Conservation (phyloP, 768 basidiomycete species). For the Psilocybe tampanensis region DNA sequence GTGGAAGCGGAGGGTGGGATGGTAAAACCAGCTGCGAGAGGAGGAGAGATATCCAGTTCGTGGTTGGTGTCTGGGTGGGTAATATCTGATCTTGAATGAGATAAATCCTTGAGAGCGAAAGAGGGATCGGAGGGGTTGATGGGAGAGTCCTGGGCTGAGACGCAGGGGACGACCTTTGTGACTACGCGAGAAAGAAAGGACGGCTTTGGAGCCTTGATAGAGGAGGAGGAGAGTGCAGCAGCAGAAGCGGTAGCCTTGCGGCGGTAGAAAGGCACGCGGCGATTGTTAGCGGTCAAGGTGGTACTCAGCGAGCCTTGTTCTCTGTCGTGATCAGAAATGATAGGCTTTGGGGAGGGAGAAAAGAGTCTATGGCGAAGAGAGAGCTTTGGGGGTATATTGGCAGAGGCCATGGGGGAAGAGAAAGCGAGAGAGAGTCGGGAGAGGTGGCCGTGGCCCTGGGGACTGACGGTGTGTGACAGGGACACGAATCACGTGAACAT, state of each 20-base stretch:
- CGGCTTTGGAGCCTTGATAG: constrained; percentile 41
- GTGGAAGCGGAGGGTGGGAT: constrained; percentile 25
- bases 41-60: constrained; percentile 24
- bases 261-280: constrained; percentile 46
- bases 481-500: constrained; percentile 14
- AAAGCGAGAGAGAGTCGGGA: background rate
- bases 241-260: constrained; percentile 41
- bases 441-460: too few species aligned
- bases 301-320: constrained; percentile 45
- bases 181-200: constrained; percentile 69
- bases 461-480: constrained; percentile 14
- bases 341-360: constrained; percentile 17
- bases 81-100: constrained; percentile 16
- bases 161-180: constrained; percentile 69
- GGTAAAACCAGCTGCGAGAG: constrained; percentile 29
- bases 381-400: constrained; percentile 17
- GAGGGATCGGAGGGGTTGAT: constrained; percentile 28
- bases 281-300: constrained; percentile 37
- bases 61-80: constrained; percentile 9
- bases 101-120: constrained; percentile 24
- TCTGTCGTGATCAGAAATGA: constrained; percentile 27
- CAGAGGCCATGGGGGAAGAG: background rate
- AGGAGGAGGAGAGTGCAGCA: constrained; percentile 34
- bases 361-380: constrained; percentile 38
- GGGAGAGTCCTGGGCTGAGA: constrained; percentile 49